These are phyloP conservation scores for Talaromyces borbonicus DNA, from an alignment of 495 filamentous ascomycete species.

Conservation along the genomic window DNA sequence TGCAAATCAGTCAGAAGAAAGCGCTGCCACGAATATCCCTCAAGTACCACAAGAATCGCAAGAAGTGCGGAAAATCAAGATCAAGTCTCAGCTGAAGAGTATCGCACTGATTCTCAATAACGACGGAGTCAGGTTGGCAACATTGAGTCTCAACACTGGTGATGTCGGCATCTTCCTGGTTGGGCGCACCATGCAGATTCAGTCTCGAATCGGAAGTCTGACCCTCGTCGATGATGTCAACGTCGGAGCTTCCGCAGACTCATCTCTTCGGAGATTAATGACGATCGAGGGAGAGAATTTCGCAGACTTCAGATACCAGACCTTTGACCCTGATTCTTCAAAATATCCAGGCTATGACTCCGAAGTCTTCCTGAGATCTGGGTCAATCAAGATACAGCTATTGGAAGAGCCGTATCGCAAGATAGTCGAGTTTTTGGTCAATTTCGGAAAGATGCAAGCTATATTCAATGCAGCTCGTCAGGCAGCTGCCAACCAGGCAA, in stretches of 20 bases:
- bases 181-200: constrained; percentile 74
- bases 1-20: constrained; percentile 25
- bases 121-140: constrained; percentile 89
- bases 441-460: constrained; percentile 98
- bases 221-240: constrained; percentile 91
- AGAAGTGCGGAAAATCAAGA: constrained; percentile 51
- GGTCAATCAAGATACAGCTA: constrained; percentile 93
- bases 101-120: constrained; percentile 96
- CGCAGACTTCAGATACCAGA: constrained; percentile 97
- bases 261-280: constrained; percentile 74
- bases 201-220: constrained; percentile 76
- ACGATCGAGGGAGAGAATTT: constrained; percentile 93
- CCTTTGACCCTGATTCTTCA: constrained; percentile 67
- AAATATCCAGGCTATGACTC: constrained; percentile 92
- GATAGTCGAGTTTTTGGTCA: constrained; percentile 94
- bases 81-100: constrained; percentile 88
- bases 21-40: constrained; percentile 36
- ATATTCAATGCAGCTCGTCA: constrained; percentile 95
- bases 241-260: constrained; percentile 70
- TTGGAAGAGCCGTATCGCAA: constrained; percentile 95
- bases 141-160: constrained; percentile 81
- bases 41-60: constrained; percentile 31
- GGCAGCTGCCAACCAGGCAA: constrained; percentile 90
- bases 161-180: constrained; percentile 84
- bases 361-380: constrained; percentile 76